Conservation (phyloP, 768 basidiomycete species). For the Trametes coccinea region DNA sequence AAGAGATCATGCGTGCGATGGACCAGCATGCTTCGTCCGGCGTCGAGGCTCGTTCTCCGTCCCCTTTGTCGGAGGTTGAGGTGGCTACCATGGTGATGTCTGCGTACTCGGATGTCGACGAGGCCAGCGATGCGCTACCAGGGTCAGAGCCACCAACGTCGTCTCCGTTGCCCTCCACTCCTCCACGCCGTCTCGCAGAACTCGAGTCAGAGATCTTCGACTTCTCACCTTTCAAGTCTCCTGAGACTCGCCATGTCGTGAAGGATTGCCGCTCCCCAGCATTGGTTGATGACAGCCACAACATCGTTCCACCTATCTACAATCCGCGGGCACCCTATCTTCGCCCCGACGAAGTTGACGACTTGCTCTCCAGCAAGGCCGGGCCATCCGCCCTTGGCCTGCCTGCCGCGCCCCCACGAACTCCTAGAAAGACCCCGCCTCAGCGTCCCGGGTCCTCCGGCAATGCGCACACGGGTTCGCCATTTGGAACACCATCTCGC, state of each 20-base stretch:
- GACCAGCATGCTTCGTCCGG: constrained; percentile 5
- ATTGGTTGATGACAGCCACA: constrained; percentile 1
- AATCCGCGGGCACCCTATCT: constrained; percentile 12
- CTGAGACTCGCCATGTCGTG: neutral
- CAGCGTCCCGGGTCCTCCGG: constrained; percentile 38
- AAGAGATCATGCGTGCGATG: constrained; percentile 13
- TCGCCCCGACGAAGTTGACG: constrained; percentile 2
- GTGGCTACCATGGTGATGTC: constrained; percentile 11
- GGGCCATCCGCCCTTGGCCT: neutral
- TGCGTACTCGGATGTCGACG: constrained; percentile 1
- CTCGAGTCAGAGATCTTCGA: constrained; percentile 15
- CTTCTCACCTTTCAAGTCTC: constrained; percentile 22
- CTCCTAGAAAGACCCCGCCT: constrained; percentile 40
- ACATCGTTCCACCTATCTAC: neutral
- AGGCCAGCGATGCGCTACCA: neutral
- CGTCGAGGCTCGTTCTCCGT: neutral
- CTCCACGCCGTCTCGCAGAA: constrained; percentile 4
- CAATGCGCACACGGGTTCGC: constrained; percentile 14
- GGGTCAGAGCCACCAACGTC: constrained; percentile 1
- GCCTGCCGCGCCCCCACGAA: neutral
- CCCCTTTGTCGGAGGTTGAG: constrained; percentile 5
- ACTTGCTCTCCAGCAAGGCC: constrained; percentile 1
- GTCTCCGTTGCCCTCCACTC: constrained; percentile 6
- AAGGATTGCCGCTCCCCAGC: neutral
- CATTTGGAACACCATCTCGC: constrained; percentile 38